A percentile compares a stretch with the other conserved stretches of the same genome.
phyloP scores from a whole-genome alignment of 805 yeast species.

The Candida germanica region DNA sequence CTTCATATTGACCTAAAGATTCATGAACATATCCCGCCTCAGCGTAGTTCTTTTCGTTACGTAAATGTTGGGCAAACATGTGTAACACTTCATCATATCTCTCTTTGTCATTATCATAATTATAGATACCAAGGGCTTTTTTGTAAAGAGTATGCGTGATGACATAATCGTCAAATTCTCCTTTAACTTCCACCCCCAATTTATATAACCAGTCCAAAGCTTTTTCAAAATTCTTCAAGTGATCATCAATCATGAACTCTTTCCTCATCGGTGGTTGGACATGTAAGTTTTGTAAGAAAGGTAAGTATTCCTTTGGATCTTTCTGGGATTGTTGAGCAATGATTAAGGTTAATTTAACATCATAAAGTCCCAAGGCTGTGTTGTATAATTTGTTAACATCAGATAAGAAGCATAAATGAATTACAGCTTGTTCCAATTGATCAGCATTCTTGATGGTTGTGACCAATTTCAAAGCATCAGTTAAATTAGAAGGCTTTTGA shows the following conservation, averaged over 20 bases:
- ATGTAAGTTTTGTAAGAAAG: slow-evolving; percentile 80
- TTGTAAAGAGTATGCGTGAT: slow-evolving; percentile 67
- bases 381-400: slow-evolving; percentile 83
- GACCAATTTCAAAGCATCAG: slow-evolving; percentile 67
- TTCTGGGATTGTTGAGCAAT: slow-evolving; percentile 96
- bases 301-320: slow-evolving; percentile 96
- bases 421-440: slow-evolving; percentile 56
- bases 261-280: slow-evolving; percentile 64
- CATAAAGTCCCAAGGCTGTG: slow-evolving; percentile 76
- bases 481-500: slow-evolving; percentile 81
- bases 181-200: slow-evolving; percentile 34
- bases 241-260: slow-evolving; percentile 74
- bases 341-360: slow-evolving; percentile 72
- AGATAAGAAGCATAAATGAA: slow-evolving; percentile 84
- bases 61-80: slow-evolving; percentile 61
- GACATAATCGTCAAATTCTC: slow-evolving; percentile 68
- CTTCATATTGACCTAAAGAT: slow-evolving; percentile 49
- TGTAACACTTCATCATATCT: slow-evolving; percentile 55
- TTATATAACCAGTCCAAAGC: slow-evolving; percentile 67
- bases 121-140: slow-evolving; percentile 61
- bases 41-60: slow-evolving; percentile 52
- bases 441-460: slow-evolving; percentile 46
- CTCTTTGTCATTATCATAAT: slow-evolving; percentile 40
- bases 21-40: slow-evolving; percentile 84
- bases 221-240: slow-evolving; percentile 61